Percentiles rank a stretch among this genome's conserved stretches.
Evolutionary conservation across 208 protist genomes (phyloP).

Genomic region (Trypanosoma theileri): DNA sequence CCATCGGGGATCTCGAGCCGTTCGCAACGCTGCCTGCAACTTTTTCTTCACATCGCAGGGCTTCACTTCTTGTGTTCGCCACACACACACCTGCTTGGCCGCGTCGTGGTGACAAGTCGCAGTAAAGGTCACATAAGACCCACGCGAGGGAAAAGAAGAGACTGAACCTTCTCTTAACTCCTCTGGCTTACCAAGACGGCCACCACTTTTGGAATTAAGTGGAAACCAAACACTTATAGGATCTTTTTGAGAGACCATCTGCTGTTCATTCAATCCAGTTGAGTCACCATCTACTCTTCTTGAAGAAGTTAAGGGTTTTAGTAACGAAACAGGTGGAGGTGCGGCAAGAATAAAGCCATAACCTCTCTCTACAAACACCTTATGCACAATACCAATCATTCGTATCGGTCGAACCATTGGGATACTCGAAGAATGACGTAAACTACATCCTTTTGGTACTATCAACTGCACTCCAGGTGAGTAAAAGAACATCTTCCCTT

Average conservation of each 20-base stretch:
- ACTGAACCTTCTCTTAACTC: too few relatives aligned
- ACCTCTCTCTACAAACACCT: constrained; percentile 22
- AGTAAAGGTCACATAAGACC: constrained; percentile 20
- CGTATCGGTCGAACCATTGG: not conserved
- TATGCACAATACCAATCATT: constrained; percentile 23
- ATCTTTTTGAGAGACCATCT: not conserved
- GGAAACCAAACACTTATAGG: constrained; percentile 28
- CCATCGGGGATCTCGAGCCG: constrained; percentile 18
- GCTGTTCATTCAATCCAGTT: not conserved
- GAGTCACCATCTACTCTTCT: not conserved
- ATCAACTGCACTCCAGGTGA: too few relatives aligned
- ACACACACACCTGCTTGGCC: constrained; percentile 7
- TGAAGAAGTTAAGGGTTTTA: not conserved
- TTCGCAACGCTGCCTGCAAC: constrained; percentile 6
- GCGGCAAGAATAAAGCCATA: constrained; percentile 22
- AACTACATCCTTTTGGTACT: too few relatives aligned
- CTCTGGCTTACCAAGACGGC: not conserved
- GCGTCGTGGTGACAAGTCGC: constrained; percentile 16
- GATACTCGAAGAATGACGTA: not conserved
- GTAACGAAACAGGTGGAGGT: constrained; percentile 9
- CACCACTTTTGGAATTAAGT: not conserved
- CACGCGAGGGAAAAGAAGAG: not conserved
- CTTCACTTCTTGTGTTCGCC: constrained; percentile 15
- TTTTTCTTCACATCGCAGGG: constrained; percentile 17
- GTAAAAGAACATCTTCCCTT: too few relatives aligned